These are phyloP conservation scores for Cladosporium sp. DNA, from an alignment of 2,329 filamentous ascomycete genomes.

Conservation along the genomic window DNA sequence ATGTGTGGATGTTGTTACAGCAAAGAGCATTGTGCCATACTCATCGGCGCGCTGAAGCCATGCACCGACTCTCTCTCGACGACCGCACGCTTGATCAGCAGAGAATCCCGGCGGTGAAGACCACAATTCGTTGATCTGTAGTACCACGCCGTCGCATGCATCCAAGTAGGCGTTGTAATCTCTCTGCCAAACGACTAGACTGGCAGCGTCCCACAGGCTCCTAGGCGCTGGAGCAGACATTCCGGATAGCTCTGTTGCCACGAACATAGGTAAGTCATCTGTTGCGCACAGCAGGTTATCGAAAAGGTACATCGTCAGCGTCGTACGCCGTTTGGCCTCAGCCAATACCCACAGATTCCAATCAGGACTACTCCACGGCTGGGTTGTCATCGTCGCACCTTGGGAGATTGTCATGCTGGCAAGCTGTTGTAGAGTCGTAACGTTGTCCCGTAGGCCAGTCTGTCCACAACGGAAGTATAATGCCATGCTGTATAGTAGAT, in stretches of 20 bases:
- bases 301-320: neutral
- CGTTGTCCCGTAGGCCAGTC: neutral
- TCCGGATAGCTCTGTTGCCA: neutral
- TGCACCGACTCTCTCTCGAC: neutral
- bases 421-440: neutral
- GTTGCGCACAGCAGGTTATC: neutral
- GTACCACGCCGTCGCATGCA: neutral
- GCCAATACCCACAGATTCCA: neutral
- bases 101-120: neutral
- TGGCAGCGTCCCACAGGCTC: neutral
- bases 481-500: neutral
- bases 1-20: neutral
- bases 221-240: neutral
- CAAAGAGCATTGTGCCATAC: neutral
- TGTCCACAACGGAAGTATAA: neutral
- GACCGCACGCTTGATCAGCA: neutral
- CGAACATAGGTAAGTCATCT: neutral
- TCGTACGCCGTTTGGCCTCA: neutral
- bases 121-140: neutral
- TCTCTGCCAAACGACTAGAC: neutral
- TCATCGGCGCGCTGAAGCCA: neutral
- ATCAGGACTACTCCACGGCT: neutral
- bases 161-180: neutral
- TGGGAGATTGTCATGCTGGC: neutral
- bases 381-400: neutral